Evolutionary conservation across 2,329 filamentous ascomycete genomes (phyloP), one percentile per base, ranked within the genome.

Genomic region (Aspergillus puulaauensis): DNA sequence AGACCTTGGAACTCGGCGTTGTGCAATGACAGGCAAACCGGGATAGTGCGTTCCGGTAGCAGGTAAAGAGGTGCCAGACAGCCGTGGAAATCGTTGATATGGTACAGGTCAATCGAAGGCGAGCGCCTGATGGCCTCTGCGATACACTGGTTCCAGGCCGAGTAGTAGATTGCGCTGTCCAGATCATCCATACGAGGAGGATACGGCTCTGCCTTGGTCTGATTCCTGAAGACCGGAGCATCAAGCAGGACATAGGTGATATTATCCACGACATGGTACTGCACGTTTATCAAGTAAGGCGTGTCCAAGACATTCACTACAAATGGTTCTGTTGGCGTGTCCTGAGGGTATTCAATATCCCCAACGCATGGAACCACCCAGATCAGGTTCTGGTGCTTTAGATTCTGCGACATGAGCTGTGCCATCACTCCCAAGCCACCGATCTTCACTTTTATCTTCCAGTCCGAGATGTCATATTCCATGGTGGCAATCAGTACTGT

Each of bases 401-500:
- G 79, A 52, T 85, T 83, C 67, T 86, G 86, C 17, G 84, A 84
- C 86, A 89, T 89, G 2, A 89, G 75, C 64, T 87, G 84, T 35
- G 86, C 86, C 86, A 89, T 89, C 60, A 88, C 86, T 70, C 86
- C 86, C 4, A 89, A 77, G 59, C 86, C 86, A 59, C 86, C 86
- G 47, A 89, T 89, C 73, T 89, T 89, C 73, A 89, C 86, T 72
- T 87, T 89, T 73, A 89, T 86, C 3, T 74, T 79, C 84, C 86
- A 89, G 67, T 89, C 86, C 55, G 86, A 84, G 59, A 89, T 88
- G 60, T 89, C 85, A 71, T 89, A 89, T 70, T 89, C 86, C 84
- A 89, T 88, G 6, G 86, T 89, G 12, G 85, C 86, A 53, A 89
- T 87, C 21, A 89, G 78, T 2, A 88, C 82, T 24, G 81, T 87